Percentiles rank a stretch among this genome's conserved stretches.
Evolutionary conservation across 2,329 filamentous ascomycete species (phyloP).

Genomic region (Ophiostoma himal-ulmi): DNA sequence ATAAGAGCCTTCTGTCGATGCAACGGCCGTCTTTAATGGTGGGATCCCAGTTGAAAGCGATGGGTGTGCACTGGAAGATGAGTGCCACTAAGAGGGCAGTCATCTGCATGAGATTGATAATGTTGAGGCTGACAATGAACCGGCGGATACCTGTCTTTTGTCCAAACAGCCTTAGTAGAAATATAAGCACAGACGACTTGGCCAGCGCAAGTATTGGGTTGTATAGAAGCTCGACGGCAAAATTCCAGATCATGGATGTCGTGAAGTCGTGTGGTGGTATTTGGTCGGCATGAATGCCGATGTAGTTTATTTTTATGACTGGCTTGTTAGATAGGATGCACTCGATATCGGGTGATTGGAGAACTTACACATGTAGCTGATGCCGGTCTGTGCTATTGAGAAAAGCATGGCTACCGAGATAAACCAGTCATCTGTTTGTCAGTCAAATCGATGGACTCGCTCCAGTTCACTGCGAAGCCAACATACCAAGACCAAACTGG

Average conservation of each 20-base stretch:
- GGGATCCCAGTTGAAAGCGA: not conserved
- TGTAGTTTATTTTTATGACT: not conserved
- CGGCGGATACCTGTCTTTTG: not conserved
- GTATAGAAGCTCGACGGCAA: not conserved
- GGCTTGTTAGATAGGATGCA: not conserved
- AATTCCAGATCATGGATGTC: not conserved
- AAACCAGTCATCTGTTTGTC: not conserved
- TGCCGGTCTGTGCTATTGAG: not conserved
- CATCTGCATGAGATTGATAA: not conserved
- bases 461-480: not conserved
- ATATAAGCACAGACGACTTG: not conserved
- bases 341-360: not conserved
- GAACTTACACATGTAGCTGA: not conserved
- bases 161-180: not conserved
- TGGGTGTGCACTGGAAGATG: not conserved
- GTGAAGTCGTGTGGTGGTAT: not conserved
- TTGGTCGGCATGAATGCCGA: not conserved
- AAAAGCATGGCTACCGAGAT: not conserved
- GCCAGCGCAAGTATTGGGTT: not conserved
- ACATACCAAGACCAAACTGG: not conserved
- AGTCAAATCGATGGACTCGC: not conserved
- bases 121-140: not conserved
- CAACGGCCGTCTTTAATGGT: not conserved
- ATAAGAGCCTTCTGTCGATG: not conserved
- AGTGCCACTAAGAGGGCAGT: not conserved